Evolutionary conservation across 306 rosid species (phyloP).

Genomic region (Medicago ruthenica): DNA sequence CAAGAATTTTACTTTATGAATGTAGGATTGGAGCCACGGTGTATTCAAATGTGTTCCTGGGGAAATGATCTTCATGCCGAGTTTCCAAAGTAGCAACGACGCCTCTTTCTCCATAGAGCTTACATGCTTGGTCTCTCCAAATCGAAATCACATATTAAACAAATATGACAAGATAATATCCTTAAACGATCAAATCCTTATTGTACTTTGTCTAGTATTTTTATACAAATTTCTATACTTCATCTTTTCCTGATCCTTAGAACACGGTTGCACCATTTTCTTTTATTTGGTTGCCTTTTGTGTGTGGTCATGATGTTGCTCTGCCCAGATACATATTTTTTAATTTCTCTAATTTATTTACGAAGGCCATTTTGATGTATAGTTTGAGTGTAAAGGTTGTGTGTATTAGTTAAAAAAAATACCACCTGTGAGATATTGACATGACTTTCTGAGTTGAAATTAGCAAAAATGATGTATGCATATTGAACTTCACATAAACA

Average conservation of each 20-base stretch:
- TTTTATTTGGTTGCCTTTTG: conserved; percentile 33
- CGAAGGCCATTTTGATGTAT: conserved; percentile 42
- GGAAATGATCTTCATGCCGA: conserved; percentile 61
- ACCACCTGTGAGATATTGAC: conserved; percentile 6
- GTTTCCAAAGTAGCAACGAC: conserved; percentile 43
- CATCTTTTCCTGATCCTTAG: conserved; percentile 45
- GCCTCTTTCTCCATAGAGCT: conserved; percentile 69
- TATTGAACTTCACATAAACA: conserved; percentile 11
- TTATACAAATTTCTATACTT: conserved; percentile 53
- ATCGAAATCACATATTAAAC: conserved; percentile 27
- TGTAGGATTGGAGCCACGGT: conserved; percentile 65
- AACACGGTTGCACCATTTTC: conserved; percentile 32
- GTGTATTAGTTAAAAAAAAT: conserved; percentile 29
- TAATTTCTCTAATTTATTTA: conserved; percentile 23
- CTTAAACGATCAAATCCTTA: conserved; percentile 60
- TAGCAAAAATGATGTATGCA: conserved; percentile 4
- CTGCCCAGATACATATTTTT: conserved; percentile 3
- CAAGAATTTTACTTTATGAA: conserved; percentile 25
- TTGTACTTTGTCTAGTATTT: conserved; percentile 52
- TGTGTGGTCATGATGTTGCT: conserved; percentile 43
- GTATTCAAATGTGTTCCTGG: conserved; percentile 58
- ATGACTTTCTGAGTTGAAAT: conserved; percentile 29
- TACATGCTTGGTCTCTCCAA: conserved; percentile 46
- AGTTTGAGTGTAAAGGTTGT: conserved; percentile 40
- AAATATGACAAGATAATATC: conserved; percentile 50